Evolutionary conservation across 2,329 filamentous ascomycete species (phyloP).

Genomic region (Neonectria ditissima): DNA sequence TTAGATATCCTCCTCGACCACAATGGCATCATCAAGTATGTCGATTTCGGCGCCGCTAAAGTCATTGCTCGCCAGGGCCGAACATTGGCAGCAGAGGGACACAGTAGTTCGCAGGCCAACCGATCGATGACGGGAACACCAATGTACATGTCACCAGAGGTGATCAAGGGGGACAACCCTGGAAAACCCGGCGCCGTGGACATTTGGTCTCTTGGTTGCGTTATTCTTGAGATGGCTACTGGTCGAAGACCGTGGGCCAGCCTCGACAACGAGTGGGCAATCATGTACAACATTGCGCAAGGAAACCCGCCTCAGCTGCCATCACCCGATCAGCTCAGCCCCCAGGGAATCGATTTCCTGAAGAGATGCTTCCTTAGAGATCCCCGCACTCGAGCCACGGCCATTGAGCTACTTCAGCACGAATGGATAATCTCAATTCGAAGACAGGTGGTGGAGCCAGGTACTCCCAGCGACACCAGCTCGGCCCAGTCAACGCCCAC

Average conservation of each 20-base stretch:
- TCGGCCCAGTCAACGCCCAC: slow-evolving; percentile 54
- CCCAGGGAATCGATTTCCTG: slow-evolving; percentile 88
- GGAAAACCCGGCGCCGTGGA: slow-evolving; percentile 90
- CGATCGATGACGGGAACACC: slow-evolving; percentile 97
- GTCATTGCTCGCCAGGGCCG: slow-evolving; percentile 94
- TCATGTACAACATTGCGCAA: slow-evolving; percentile 99
- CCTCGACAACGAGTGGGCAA: slow-evolving; percentile 98
- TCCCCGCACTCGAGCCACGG: slow-evolving; percentile 80
- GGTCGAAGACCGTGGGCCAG: slow-evolving; percentile 94
- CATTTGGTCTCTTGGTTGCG: slow-evolving; percentile 96
- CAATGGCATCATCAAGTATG: slow-evolving; percentile 98
- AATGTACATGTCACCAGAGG: slow-evolving; percentile 99
- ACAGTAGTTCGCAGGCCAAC: slow-evolving; percentile 73
- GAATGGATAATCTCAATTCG: slow-evolving; percentile 84
- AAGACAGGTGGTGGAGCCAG: slow-evolving; percentile 72
- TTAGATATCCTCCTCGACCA: slow-evolving; percentile 94
- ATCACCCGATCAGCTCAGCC: slow-evolving; percentile 83
- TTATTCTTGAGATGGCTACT: slow-evolving; percentile 97
- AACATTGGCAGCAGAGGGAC: slow-evolving; percentile 76
- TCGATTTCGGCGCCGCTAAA: slow-evolving; percentile 97
- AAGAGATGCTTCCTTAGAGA: slow-evolving; percentile 88
- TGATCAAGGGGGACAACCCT: slow-evolving; percentile 89
- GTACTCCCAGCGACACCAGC: slow-evolving; percentile 70
- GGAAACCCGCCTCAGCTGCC: slow-evolving; percentile 93
- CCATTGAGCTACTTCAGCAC: slow-evolving; percentile 91